Evolutionary conservation across 768 basidiomycete genomes (phyloP), one percentile per base, ranked within the genome.

Genomic region (Russula sp.): DNA sequence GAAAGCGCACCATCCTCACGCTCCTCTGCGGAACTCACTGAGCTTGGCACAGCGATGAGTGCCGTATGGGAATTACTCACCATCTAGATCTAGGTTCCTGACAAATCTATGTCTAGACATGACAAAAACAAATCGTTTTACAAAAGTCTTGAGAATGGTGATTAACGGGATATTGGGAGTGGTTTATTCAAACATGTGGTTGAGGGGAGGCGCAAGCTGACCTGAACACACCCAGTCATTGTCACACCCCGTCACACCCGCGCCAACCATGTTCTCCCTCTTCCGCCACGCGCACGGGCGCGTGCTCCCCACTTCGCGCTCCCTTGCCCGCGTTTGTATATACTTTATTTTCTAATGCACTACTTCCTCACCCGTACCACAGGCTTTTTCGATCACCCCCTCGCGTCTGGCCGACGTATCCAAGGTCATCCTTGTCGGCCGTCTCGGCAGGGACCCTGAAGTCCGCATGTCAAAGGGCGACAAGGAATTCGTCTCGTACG

Each of bases 51-150:
- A 60, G 58, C 13, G 52, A 11, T 41, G 35, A n/a, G 6, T 45
- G 36, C 43, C 14, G 43, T 38, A 35, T n/a, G 51, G 22, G 42
- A 16, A 42, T 20, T 5, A 38, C 51, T 60, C 49, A 86, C 89
- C 87, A 60, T 83, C 77, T 45, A 97, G 77, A 72, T 97, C 85
- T 34, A 98, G 76, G 75, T 94, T 93, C 65, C 90, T 81, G 65
- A 98, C 79, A 74, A 87, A 82, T 70, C 94, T 86, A 75, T 98
- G 97, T 73, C 97, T 81, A 6, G 96, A 98, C 93, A 98, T 93
- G 56, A 53, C 53, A 65, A 63, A 60, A 54, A 58, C 46, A 67
- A 56, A 64, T 59, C 58, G 46, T 57, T 66, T 65, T 64, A 68
- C 63, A 46, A 61, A 39, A 52, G 56, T 63, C 52, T 63, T 60